Percentiles rank a stretch among this genome's conserved stretches.
phyloP scores from a whole-genome alignment of 1,284 basidiomycete species.

The Ganoderma resinaceum region DNA sequence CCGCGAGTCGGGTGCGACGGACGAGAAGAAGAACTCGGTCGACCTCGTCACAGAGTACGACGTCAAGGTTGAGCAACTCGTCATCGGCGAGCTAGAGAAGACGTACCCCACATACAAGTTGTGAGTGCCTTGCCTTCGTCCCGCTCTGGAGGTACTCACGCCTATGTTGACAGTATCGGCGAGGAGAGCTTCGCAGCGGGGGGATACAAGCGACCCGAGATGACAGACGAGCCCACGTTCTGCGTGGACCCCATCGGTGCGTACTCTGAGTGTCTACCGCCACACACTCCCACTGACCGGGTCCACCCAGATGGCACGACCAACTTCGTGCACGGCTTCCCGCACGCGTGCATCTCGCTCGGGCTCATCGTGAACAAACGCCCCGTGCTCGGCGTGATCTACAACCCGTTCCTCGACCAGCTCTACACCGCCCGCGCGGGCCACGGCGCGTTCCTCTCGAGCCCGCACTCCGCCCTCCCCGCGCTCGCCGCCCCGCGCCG shows the following conservation, averaged over 20 bases:
- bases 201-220: conserved; percentile 54
- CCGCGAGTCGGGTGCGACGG: conserved; percentile 60
- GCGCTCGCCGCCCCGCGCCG: conserved; percentile 62
- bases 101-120: conserved; percentile 85
- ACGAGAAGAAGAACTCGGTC: conserved; percentile 91
- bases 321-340: conserved; percentile 94
- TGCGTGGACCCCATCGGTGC: conserved; percentile 88
- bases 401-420: conserved; percentile 91
- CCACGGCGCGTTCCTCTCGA: conserved; percentile 81
- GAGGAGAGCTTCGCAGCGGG: conserved; percentile 89
- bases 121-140: conserved; percentile 52
- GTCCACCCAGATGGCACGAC: conserved; percentile 84
- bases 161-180: conserved; percentile 71
- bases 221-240: conserved; percentile 91
- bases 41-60: conserved; percentile 98
- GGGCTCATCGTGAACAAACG: conserved; percentile 85
- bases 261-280: conserved; percentile 26
- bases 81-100: conserved; percentile 71
- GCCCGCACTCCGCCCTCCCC: not conserved
- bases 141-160: conserved; percentile 2
- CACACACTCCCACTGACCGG: not conserved
- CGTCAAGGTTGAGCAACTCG: conserved; percentile 89
- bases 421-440: conserved; percentile 85
- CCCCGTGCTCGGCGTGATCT: conserved; percentile 90
- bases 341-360: conserved; percentile 90